A percentile compares a stretch with the other conserved stretches of the same genome.
Evolutionary conservation across 306 rosid species (phyloP).

Genomic region (Lathyrus tuberosus): DNA sequence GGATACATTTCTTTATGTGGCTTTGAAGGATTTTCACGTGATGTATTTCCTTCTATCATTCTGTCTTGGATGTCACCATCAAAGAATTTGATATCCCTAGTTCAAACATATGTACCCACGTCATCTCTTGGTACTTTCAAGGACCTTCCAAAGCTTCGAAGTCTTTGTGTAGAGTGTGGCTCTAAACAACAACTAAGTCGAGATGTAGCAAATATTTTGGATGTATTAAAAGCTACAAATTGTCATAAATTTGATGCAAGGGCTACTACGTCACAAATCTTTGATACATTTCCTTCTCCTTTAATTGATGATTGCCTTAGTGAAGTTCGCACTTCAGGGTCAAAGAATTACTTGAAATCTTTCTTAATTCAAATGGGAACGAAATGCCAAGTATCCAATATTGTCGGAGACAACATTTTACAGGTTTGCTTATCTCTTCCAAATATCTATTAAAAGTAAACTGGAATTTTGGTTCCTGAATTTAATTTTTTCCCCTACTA

Average conservation of each 20-base stretch:
- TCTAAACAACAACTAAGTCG: neutral
- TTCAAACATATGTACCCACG: neutral
- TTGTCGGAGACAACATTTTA: too few relatives aligned
- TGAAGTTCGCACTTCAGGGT: neutral
- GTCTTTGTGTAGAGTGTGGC: neutral
- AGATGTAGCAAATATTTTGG: neutral
- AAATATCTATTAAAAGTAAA: neutral
- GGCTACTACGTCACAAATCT: neutral
- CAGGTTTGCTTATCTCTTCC: neutral
- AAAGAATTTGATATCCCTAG: neutral
- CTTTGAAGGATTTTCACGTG: neutral
- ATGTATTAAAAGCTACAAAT: neutral
- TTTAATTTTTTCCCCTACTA: too few relatives aligned
- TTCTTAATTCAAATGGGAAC: neutral
- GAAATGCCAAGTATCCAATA: neutral
- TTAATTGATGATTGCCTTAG: neutral
- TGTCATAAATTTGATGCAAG: neutral
- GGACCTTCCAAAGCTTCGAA: slow-evolving; percentile 12
- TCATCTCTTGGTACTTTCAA: neutral
- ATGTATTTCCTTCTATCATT: slow-evolving; percentile 2
- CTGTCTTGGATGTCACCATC: slow-evolving; percentile 8
- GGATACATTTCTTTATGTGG: slow-evolving; percentile 3
- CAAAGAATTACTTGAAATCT: neutral
- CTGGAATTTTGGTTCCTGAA: neutral
- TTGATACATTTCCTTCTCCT: neutral